Percentiles rank a stretch among this genome's conserved stretches.
phyloP scores from a whole-genome alignment of 2,329 filamentous ascomycete genomes.

The Exophiala calicioides region DNA sequence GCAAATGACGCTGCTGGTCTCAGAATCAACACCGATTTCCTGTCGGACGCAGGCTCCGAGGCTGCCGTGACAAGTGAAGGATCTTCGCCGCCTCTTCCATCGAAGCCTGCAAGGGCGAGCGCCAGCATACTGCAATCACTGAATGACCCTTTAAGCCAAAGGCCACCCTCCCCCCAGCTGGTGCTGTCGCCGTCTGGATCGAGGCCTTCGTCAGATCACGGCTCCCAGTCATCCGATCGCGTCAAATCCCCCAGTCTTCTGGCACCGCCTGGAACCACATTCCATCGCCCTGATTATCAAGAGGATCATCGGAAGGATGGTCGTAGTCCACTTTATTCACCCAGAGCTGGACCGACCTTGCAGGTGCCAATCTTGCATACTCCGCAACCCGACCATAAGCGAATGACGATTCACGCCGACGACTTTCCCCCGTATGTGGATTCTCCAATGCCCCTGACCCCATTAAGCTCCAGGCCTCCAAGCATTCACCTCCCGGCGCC shows the following conservation, averaged over 20 bases:
- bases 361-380: constrained; percentile 25
- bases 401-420: constrained; percentile 47
- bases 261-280: constrained; percentile 25
- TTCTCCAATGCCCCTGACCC: constrained; percentile 48
- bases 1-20: constrained; percentile 57
- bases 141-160: constrained; percentile 29
- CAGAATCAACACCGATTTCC: constrained; percentile 44
- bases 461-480: constrained; percentile 50
- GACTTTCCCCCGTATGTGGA: constrained; percentile 72
- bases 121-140: constrained; percentile 18
- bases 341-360: constrained; percentile 14
- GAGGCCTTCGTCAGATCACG: constrained; percentile 31
- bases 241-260: constrained; percentile 21
- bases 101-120: constrained; percentile 18
- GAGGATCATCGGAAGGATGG: constrained; percentile 22
- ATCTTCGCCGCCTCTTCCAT: constrained; percentile 3
- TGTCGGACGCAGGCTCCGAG: constrained; percentile 26
- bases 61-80: constrained; percentile 15
- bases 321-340: constrained; percentile 18
- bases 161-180: constrained; percentile 38
- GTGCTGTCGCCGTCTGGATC: constrained; percentile 43
- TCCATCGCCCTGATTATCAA: constrained; percentile 41
- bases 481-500: constrained; percentile 60
- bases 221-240: constrained; percentile 31
- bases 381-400: constrained; percentile 25